Conservation (phyloP, 1,284 basidiomycete species). For the Rhodotorula sp. region DNA sequence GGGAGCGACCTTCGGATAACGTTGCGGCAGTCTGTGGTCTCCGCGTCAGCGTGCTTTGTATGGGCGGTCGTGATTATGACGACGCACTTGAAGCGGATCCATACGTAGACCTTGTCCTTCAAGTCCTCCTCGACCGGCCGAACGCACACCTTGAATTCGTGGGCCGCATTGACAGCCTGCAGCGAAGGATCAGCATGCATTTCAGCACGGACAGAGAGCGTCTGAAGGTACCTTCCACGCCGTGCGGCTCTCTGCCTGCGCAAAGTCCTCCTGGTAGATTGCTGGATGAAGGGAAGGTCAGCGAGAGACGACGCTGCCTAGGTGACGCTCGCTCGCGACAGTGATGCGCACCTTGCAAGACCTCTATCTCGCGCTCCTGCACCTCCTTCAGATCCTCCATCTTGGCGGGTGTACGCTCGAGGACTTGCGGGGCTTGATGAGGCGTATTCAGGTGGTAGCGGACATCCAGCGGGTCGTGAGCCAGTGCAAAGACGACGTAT, state of each 20-base stretch:
- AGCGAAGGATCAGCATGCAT: not conserved
- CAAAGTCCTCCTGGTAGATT: slow-evolving; percentile 44
- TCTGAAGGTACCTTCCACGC: slow-evolving; percentile 39
- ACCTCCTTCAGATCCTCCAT: slow-evolving; percentile 38
- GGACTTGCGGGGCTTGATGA: too few relatives aligned
- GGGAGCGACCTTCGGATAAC: slow-evolving; percentile 40
- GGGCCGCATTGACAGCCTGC: slow-evolving; percentile 42
- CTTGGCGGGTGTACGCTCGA: not conserved
- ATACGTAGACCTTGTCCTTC: slow-evolving; percentile 39
- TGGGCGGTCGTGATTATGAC: rapidly evolving
- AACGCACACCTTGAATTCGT: slow-evolving; percentile 40
- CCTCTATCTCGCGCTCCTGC: slow-evolving; percentile 42
- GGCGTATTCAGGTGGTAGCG: too few relatives aligned
- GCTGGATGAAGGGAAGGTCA: slow-evolving; percentile 12
- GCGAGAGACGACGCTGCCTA: not conserved
- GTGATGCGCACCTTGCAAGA: slow-evolving; percentile 35
- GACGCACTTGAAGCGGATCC: slow-evolving; percentile 42
- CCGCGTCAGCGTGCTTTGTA: not conserved
- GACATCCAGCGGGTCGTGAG: not conserved
- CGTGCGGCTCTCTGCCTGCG: slow-evolving; percentile 36
- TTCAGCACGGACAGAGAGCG: not conserved
- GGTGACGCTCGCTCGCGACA: too few relatives aligned
- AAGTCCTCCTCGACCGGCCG: slow-evolving; percentile 40
- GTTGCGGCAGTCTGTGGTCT: slow-evolving; percentile 33
- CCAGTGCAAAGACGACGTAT: not conserved